Evolutionary conservation across 2,329 filamentous ascomycete species (phyloP).

Genomic region (Pezicula carpinea): DNA sequence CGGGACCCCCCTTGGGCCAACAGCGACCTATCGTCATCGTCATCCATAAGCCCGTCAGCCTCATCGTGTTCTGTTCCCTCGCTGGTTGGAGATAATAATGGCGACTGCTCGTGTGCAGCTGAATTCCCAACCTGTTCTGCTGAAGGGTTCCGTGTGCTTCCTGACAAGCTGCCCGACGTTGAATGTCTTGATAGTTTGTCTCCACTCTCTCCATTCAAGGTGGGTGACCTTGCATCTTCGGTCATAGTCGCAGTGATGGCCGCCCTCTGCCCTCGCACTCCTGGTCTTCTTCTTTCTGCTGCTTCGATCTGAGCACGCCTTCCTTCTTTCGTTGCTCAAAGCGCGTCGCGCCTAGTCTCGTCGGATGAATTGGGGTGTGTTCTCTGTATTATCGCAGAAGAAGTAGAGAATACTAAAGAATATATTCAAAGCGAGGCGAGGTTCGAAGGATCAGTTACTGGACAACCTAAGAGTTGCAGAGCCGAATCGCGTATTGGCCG

Average conservation of each 20-base stretch:
- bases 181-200: conserved; percentile 1
- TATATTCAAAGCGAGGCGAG: no score
- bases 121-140: conserved; percentile 16
- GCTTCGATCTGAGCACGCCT: background rate
- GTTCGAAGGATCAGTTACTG: background rate
- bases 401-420: no score
- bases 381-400: background rate
- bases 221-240: conserved; percentile 8
- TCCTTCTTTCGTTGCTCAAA: background rate
- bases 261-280: background rate
- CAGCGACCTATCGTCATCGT: conserved; percentile 22
- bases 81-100: conserved; percentile 40
- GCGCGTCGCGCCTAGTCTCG: background rate
- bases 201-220: conserved; percentile 2
- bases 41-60: conserved; percentile 31
- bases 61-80: conserved; percentile 32
- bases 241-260: conserved; percentile 7
- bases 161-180: conserved; percentile 4
- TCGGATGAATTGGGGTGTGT: background rate
- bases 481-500: background rate
- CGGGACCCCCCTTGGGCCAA: conserved; percentile 37
- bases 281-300: background rate
- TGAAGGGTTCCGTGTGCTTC: conserved; percentile 15
- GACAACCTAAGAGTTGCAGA: background rate
- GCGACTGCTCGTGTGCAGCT: conserved; percentile 41